phyloP scores from a whole-genome alignment of 169 alveolate species.

The Cryptosporidium sp. region DNA sequence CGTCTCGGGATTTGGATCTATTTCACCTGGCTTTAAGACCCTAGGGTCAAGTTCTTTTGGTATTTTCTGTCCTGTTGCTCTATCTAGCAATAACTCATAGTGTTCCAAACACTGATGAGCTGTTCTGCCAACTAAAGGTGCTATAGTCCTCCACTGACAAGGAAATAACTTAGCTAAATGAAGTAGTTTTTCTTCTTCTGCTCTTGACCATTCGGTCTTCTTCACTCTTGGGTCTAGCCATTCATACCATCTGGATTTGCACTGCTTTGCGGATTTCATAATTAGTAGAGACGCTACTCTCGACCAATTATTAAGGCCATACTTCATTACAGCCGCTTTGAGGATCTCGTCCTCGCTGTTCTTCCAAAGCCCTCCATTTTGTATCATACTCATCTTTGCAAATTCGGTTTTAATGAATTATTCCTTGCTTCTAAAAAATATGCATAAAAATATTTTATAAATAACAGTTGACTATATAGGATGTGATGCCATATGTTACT shows the following conservation, averaged over 20 bases:
- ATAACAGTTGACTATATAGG: not conserved
- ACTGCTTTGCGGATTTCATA: slow-evolving; percentile 98
- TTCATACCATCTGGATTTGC: slow-evolving; percentile 97
- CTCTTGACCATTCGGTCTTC: slow-evolving; percentile 99
- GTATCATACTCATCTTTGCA: slow-evolving; percentile 93
- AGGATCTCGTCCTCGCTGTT: slow-evolving; percentile 99
- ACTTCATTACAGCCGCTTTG: slow-evolving; percentile 99
- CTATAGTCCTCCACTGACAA: slow-evolving; percentile 99
- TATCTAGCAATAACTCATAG: slow-evolving; percentile 97
- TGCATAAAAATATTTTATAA: not conserved
- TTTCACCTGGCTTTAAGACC: slow-evolving; percentile 98
- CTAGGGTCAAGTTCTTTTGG: slow-evolving; percentile 93
- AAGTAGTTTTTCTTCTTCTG: slow-evolving; percentile 98
- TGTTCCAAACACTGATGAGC: slow-evolving; percentile 99
- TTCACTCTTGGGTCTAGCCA: slow-evolving; percentile 97
- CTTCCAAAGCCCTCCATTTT: slow-evolving; percentile 99
- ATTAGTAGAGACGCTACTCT: slow-evolving; percentile 98
- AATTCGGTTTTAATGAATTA: not conserved
- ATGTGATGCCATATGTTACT: too few species aligned
- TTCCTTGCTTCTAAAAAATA: not conserved
- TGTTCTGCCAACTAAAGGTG: slow-evolving; percentile 99
- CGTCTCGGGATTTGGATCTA: slow-evolving; percentile 99
- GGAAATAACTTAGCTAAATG: slow-evolving; percentile 99
- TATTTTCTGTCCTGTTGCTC: slow-evolving; percentile 94
- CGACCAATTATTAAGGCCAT: slow-evolving; percentile 99